Conservation (phyloP, 257 asterid species). For the Solanum sitiens region DNA sequence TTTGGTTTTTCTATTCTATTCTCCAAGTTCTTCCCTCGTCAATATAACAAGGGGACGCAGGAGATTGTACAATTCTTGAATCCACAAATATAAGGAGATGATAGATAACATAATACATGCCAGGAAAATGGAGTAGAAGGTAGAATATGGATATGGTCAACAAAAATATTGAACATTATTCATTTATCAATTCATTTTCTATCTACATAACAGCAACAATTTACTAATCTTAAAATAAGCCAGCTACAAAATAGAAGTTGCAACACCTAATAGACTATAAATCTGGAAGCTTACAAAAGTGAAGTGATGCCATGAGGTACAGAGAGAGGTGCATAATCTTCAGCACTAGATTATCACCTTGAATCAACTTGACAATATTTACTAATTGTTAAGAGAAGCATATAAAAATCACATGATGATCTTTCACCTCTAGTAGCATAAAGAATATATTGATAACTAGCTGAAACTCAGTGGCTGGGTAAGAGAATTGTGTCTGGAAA, state of each 20-base stretch:
- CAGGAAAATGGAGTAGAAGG: background rate
- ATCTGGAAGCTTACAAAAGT: background rate
- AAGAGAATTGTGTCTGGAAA: slow-evolving; percentile 42
- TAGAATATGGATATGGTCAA: background rate
- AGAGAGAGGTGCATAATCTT: background rate
- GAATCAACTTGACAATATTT: background rate
- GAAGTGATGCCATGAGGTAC: background rate
- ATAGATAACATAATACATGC: background rate
- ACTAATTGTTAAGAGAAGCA: background rate
- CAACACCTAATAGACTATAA: background rate
- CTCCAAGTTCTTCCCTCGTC: background rate
- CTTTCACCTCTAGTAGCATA: background rate
- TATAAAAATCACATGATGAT: background rate
- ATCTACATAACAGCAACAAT: background rate
- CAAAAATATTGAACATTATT: background rate
- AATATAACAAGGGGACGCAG: background rate
- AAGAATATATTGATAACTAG: background rate
- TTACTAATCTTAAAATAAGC: background rate
- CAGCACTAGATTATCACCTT: background rate
- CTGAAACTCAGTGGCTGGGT: slow-evolving; percentile 21
- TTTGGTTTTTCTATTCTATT: background rate
- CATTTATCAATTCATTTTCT: background rate
- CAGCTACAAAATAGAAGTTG: background rate
- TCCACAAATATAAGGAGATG: background rate
- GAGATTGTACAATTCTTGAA: background rate